A percentile compares a stretch with the other conserved stretches of the same genome.
Conservation (phyloP, 495 filamentous ascomycete genomes). For the Penicillium psychrofluorescens region DNA sequence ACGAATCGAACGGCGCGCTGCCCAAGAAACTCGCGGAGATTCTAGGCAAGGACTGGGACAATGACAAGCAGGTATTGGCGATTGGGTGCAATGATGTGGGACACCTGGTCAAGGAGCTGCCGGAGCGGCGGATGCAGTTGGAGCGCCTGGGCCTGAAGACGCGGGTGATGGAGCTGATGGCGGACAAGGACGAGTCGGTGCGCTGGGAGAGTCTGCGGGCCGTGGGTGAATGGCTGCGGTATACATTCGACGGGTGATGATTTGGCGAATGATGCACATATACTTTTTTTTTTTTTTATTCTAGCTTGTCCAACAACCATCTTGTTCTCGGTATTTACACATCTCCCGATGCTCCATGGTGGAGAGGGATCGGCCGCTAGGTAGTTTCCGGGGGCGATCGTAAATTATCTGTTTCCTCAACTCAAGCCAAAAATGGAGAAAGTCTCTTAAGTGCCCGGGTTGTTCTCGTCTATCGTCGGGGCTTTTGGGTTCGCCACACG, state of each 20-base stretch:
- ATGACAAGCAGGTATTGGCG: slow-evolving; percentile 90
- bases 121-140: slow-evolving; percentile 72
- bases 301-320: background rate
- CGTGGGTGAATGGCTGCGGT: slow-evolving; percentile 88
- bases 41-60: slow-evolving; percentile 75
- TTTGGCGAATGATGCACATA: slow-evolving; percentile 16
- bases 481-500: slow-evolving; percentile 1
- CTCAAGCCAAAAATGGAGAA: background rate
- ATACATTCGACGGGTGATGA: slow-evolving; percentile 61
- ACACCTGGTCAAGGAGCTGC: slow-evolving; percentile 79
- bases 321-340: background rate
- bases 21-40: slow-evolving; percentile 83
- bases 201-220: slow-evolving; percentile 93
- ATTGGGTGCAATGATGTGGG: slow-evolving; percentile 95
- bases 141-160: slow-evolving; percentile 89
- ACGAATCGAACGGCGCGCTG: slow-evolving; percentile 70
- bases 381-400: too few relatives aligned
- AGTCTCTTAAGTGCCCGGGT: background rate
- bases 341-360: background rate
- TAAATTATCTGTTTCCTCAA: too few relatives aligned
- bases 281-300: background rate
- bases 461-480: background rate
- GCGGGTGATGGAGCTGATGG: slow-evolving; percentile 94
- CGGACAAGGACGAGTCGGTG: slow-evolving; percentile 78
- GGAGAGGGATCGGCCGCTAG: slow-evolving; percentile 2